Base-by-base conservation (phyloP, 225 moss, liverwort and hornwort genomes). In the Asterella californica region DNA sequence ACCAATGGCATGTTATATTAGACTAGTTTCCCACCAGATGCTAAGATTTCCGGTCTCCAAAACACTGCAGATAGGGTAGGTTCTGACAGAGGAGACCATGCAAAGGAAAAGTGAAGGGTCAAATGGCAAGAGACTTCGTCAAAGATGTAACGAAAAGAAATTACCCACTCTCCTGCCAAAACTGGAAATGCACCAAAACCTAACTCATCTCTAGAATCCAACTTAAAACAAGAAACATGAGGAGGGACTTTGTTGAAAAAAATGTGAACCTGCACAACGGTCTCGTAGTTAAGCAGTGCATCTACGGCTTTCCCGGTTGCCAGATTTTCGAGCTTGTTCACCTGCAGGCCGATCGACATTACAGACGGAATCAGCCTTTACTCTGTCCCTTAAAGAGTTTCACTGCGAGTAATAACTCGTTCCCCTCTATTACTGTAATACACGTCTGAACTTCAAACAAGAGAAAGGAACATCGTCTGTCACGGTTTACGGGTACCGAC, bases 261-360 rank as follows among this genome's bases (percentile, higher is more conserved):
- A 83, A 76, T 70, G 75, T 77, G 80, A 75, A 96, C 95, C 92
- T 96, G 96, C 68, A 96, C 96, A 71, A 96, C 96, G 50, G 96
- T 96, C 83, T 96, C 96, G 33, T 94, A 96, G 76, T 96, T 96
- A 57, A 96, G 92, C 66, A 96, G 91, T 30, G 96, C 93, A 88
- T 96, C 96, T 73, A 96, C 96, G 70, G 96, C 96, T 83, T 96
- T 96, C 63, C 94, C 96, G 45, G 94, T 94, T 37, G 96, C 94
- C 75, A 96, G 78, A 77, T 96, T 96, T 72, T 96, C 96, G 24
- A 96, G 82, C 85, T 96, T 96, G 81, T 96, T 96, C 83, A 96
- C 95, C 95, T 95, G 85, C 82, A 84, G 54, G 36, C 68, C 34
- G 10, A 69, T 69, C 19, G 6, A 69, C n/a, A n/a, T n/a, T 48